Percentiles rank a stretch among this genome's conserved stretches.
These are phyloP conservation scores for Magnolia sinica DNA, from an alignment of 164 flowering plant species.

Conservation along the genomic window DNA sequence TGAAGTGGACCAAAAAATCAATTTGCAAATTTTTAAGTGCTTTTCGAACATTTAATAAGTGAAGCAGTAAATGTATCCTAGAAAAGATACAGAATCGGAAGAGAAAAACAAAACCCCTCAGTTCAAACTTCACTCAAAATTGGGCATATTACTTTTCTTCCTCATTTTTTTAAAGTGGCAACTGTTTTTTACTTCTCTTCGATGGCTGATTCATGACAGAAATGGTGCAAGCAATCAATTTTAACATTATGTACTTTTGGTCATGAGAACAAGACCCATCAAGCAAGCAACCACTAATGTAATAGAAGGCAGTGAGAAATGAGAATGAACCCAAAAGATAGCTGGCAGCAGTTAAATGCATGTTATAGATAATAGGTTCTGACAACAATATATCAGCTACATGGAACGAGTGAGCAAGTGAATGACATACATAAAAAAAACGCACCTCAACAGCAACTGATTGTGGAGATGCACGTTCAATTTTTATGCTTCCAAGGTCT, in stretches of 20 bases:
- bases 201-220: background rate
- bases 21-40: too few species aligned
- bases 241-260: background rate
- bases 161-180: background rate
- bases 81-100: background rate
- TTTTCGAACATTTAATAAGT: too few species aligned
- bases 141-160: background rate
- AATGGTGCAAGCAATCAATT: background rate
- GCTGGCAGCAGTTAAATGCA: background rate
- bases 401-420: background rate
- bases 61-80: too few species aligned
- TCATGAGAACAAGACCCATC: background rate
- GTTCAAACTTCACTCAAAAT: too few species aligned
- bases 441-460: slow-evolving; percentile 61
- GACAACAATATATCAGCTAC: background rate
- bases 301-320: background rate
- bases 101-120: background rate
- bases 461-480: slow-evolving; percentile 95
- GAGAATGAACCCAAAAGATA: too few species aligned
- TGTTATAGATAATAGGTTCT: background rate
- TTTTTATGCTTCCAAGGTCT: slow-evolving; percentile 39
- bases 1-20: background rate
- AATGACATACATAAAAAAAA: background rate
- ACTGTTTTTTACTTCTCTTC: background rate
- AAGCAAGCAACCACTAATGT: background rate